Conservation (phyloP, 2,329 filamentous ascomycete genomes). For the Fusarium mundagurra region DNA sequence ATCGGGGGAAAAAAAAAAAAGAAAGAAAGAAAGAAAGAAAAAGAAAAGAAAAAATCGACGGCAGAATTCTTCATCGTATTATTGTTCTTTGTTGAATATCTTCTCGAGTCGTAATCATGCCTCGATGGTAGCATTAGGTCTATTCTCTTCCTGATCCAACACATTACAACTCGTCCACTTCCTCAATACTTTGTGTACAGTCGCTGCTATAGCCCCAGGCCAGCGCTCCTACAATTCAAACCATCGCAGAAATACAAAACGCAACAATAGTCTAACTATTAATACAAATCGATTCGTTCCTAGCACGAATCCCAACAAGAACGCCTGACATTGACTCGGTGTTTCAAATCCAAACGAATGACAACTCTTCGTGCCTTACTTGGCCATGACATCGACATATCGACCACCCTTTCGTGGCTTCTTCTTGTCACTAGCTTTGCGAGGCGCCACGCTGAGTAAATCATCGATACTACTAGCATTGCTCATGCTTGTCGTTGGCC, state of each 20-base stretch:
- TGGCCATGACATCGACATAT: conserved; percentile 97
- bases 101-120: conserved; percentile 20
- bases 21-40: too few relatives aligned
- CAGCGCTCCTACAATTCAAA: conserved; percentile 5
- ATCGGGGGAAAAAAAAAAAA: too few relatives aligned
- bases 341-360: conserved; percentile 11
- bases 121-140: conserved; percentile 24
- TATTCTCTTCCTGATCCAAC: conserved; percentile 34
- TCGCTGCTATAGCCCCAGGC: conserved; percentile 23
- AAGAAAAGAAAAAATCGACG: background rate
- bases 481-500: conserved; percentile 84
- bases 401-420: conserved; percentile 84
- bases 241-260: conserved; percentile 31
- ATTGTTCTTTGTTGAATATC: conserved; percentile 22
- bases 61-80: conserved; percentile 33
- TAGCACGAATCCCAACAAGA: conserved; percentile 31
- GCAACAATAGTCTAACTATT: conserved; percentile 34
- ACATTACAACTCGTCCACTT: conserved; percentile 29
- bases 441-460: conserved; percentile 77
- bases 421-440: conserved; percentile 68
- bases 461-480: conserved; percentile 97
- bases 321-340: conserved; percentile 24
- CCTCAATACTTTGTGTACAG: conserved; percentile 23
- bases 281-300: conserved; percentile 36
- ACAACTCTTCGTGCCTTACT: conserved; percentile 51